A percentile compares a stretch with the other conserved stretches of the same genome.
Evolutionary conservation across 192 early-diverging fungal genomes (phyloP).

Genomic region (Phlyctochytrium planicorne): DNA sequence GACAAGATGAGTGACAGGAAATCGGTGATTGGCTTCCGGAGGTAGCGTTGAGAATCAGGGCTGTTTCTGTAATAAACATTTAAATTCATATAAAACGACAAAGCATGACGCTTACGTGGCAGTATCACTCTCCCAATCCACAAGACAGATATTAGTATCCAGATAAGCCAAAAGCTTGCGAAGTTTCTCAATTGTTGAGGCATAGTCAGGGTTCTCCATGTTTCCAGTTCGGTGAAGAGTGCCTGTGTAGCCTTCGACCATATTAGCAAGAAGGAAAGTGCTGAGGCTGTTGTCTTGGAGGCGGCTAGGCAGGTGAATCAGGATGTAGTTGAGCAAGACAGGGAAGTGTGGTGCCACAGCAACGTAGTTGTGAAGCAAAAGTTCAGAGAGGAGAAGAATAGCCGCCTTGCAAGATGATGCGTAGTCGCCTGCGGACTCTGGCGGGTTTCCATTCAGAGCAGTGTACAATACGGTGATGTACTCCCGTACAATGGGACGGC

Average conservation of each 20-base stretch:
- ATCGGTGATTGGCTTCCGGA: conserved; percentile 27
- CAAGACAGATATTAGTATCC: conserved; percentile 15
- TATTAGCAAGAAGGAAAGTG: conserved; percentile 23
- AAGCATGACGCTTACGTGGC: neutral
- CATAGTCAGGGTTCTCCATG: conserved; percentile 13
- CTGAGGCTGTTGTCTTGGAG: conserved; percentile 28
- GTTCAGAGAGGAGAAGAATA: conserved; percentile 33
- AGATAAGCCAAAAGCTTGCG: conserved; percentile 33
- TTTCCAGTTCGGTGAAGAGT: conserved; percentile 12
- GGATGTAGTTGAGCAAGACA: conserved; percentile 42
- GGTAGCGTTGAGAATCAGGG: neutral
- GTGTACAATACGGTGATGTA: conserved; percentile 40
- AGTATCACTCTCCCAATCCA: conserved; percentile 30
- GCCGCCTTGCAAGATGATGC: conserved; percentile 20
- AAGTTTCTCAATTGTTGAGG: conserved; percentile 9
- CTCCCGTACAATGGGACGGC: conserved; percentile 29
- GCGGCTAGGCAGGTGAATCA: conserved; percentile 33
- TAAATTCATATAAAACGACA: neutral
- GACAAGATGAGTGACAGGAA: conserved; percentile 33
- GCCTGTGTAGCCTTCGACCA: conserved; percentile 40
- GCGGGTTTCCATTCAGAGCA: conserved; percentile 26
- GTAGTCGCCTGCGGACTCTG: conserved; percentile 36
- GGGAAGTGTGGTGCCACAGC: conserved; percentile 37
- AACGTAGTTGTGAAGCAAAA: conserved; percentile 40
- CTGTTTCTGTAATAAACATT: neutral